phyloP scores from a whole-genome alignment of 495 filamentous ascomycete species.

The Physcia stellaris region DNA sequence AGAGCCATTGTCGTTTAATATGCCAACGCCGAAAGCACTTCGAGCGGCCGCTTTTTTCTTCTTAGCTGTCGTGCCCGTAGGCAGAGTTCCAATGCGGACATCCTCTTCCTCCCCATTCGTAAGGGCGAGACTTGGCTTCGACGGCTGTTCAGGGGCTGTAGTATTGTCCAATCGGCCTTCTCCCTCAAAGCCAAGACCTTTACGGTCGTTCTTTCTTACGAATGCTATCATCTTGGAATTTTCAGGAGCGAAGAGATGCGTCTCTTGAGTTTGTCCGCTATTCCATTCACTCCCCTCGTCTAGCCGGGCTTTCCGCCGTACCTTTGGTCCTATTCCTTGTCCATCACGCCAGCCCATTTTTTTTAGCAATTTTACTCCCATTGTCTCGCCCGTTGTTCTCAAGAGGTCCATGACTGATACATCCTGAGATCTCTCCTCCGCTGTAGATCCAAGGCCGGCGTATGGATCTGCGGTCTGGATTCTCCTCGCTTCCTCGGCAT shows the following conservation, averaged over 20 bases:
- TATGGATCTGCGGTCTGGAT: slow-evolving; percentile 61
- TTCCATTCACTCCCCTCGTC: slow-evolving; percentile 33
- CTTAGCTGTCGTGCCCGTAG: slow-evolving; percentile 20
- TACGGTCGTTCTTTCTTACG: slow-evolving; percentile 59
- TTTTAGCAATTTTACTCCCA: slow-evolving; percentile 75
- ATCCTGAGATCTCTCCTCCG: slow-evolving; percentile 36
- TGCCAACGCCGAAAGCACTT: slow-evolving; percentile 72
- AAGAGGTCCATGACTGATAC: slow-evolving; percentile 64
- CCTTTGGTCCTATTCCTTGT: slow-evolving; percentile 81
- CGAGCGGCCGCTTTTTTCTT: slow-evolving; percentile 36
- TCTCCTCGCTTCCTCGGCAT: slow-evolving; percentile 61
- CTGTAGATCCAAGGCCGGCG: slow-evolving; percentile 61
- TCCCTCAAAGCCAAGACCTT: slow-evolving; percentile 68
- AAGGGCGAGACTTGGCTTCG: slow-evolving; percentile 16
- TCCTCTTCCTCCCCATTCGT: slow-evolving; percentile 40
- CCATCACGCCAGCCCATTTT: slow-evolving; percentile 96
- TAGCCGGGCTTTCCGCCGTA: slow-evolving; percentile 61
- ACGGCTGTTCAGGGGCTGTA: slow-evolving; percentile 8
- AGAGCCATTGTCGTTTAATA: slow-evolving; percentile 91
- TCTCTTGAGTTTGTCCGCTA: slow-evolving; percentile 31
- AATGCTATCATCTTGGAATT: slow-evolving; percentile 68
- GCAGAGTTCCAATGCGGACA: slow-evolving; percentile 12
- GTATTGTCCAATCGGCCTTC: slow-evolving; percentile 38
- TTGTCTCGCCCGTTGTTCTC: slow-evolving; percentile 63
- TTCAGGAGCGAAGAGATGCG: slow-evolving; percentile 78